These are phyloP conservation scores for Chlamydomonas sp. DNA, from an alignment of 139 green algal genomes.

Conservation along the genomic window DNA sequence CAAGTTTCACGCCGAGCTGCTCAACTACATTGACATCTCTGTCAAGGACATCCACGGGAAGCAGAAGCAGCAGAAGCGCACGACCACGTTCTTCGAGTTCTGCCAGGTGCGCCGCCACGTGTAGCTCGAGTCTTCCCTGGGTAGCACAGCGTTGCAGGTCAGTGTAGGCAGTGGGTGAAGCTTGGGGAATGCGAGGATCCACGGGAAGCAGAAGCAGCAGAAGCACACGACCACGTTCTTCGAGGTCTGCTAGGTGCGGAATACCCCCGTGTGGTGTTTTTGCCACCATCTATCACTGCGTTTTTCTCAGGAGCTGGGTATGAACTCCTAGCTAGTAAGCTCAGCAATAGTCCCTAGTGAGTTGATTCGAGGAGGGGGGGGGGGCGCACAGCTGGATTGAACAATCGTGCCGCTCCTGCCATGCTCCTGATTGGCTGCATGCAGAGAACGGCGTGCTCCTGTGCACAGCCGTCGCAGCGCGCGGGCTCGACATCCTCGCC, in stretches of 20 bases:
- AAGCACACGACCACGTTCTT: slow-evolving; percentile 94
- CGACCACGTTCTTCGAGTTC: slow-evolving; percentile 96
- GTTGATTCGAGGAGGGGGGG: no score
- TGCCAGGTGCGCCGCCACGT: slow-evolving; percentile 42
- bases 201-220: slow-evolving; percentile 98
- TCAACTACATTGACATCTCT: slow-evolving; percentile 98
- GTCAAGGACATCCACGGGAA: slow-evolving; percentile 97
- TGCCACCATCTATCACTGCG: no score
- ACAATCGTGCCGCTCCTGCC: no score
- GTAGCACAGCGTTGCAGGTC: no score
- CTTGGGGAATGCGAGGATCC: slow-evolving; percentile 48
- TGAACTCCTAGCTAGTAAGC: no score
- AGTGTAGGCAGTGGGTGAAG: not conserved
- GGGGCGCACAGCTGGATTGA: no score
- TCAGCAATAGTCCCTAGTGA: no score
- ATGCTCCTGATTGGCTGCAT: no score
- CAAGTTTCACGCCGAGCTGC: slow-evolving; percentile 95
- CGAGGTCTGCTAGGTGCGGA: slow-evolving; percentile 74
- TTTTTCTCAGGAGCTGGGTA: no score
- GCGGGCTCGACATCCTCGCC: slow-evolving; percentile 95
- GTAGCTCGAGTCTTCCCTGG: no score
- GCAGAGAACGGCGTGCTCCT: slow-evolving; percentile 66
- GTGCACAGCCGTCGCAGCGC: slow-evolving; percentile 95
- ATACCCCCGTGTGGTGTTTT: no score
- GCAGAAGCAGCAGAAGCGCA: slow-evolving; percentile 97